Percentiles rank a stretch among this genome's conserved stretches.
These are phyloP conservation scores for Lichtheimia corymbifera DNA, from an alignment of 371 early-diverging fungal species.

Conservation along the genomic window DNA sequence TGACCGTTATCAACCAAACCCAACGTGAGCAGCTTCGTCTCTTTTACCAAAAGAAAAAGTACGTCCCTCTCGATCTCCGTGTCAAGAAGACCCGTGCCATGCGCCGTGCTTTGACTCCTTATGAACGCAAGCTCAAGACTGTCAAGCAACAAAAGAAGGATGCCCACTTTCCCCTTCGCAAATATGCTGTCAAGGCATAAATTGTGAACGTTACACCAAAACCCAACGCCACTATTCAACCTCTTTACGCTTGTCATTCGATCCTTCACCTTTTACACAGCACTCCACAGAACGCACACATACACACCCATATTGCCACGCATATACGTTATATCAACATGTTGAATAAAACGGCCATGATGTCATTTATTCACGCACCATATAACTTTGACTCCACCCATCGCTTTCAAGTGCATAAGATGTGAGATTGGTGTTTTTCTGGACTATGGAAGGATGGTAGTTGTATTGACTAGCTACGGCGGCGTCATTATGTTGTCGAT, in stretches of 20 bases:
- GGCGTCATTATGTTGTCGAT: neutral
- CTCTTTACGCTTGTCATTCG: slow-evolving; percentile 3
- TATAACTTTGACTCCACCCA: slow-evolving; percentile 20
- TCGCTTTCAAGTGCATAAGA: slow-evolving; percentile 6
- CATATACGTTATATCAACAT: too few relatives aligned
- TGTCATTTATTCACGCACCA: slow-evolving; percentile 11
- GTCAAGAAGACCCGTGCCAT: slow-evolving; percentile 96
- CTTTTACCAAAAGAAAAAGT: slow-evolving; percentile 90
- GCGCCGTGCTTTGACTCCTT: slow-evolving; percentile 87
- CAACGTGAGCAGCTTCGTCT: slow-evolving; percentile 81
- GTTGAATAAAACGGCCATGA: too few relatives aligned
- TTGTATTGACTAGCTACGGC: neutral
- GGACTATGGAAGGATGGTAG: slow-evolving; percentile 4
- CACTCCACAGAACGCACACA: neutral
- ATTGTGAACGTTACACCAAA: neutral
- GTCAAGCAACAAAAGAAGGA: slow-evolving; percentile 81
- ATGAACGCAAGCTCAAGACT: slow-evolving; percentile 72
- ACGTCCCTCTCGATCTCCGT: slow-evolving; percentile 90
- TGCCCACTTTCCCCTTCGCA: slow-evolving; percentile 82
- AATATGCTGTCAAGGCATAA: slow-evolving; percentile 87
- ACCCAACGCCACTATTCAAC: too few relatives aligned
- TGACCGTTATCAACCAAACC: slow-evolving; percentile 91
- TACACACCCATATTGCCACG: too few relatives aligned
- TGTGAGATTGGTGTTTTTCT: neutral
- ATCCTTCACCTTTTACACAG: neutral